Percentiles rank a stretch among this genome's conserved stretches.
Conservation (phyloP, 1,284 basidiomycete genomes). For the Heterobasidion occidentale region DNA sequence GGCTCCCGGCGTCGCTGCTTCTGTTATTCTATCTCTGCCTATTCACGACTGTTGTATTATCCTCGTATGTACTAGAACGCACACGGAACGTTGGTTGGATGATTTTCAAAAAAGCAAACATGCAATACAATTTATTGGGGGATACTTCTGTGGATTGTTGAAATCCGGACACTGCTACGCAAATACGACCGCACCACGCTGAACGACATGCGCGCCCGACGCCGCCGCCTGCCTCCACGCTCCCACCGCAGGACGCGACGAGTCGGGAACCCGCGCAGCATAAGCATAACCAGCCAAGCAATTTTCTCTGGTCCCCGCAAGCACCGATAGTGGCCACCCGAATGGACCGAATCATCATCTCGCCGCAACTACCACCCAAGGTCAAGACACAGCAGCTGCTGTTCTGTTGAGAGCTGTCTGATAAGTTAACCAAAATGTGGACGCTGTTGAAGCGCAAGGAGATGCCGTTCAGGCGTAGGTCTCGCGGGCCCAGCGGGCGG, state of each 20-base stretch:
- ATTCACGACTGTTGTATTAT: background rate
- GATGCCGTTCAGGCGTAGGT: constrained; percentile 58
- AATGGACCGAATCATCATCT: constrained; percentile 15
- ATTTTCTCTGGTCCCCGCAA: background rate
- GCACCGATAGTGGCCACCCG: constrained; percentile 1
- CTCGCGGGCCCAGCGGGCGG: constrained; percentile 84
- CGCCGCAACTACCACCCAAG: constrained; percentile 26
- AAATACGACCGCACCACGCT: constrained; percentile 1
- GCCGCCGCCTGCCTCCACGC: background rate
- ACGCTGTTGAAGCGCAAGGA: constrained; percentile 88
- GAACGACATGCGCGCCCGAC: background rate
- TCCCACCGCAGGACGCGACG: background rate
- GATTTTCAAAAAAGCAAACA: background rate
- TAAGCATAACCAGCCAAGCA: background rate
- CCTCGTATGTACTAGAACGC: background rate
- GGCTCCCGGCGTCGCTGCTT: no score
- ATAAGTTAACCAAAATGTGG: constrained; percentile 41
- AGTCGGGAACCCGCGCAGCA: background rate
- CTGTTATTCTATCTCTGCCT: background rate
- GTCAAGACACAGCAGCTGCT: constrained; percentile 22
- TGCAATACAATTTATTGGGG: background rate
- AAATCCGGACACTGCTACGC: constrained; percentile 12
- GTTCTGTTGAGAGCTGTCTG: constrained; percentile 25
- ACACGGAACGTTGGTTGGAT: background rate
- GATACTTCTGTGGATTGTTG: constrained; percentile 12